Conservation (phyloP, 371 early-diverging fungal species). For the Phascolomyces articulosus region DNA sequence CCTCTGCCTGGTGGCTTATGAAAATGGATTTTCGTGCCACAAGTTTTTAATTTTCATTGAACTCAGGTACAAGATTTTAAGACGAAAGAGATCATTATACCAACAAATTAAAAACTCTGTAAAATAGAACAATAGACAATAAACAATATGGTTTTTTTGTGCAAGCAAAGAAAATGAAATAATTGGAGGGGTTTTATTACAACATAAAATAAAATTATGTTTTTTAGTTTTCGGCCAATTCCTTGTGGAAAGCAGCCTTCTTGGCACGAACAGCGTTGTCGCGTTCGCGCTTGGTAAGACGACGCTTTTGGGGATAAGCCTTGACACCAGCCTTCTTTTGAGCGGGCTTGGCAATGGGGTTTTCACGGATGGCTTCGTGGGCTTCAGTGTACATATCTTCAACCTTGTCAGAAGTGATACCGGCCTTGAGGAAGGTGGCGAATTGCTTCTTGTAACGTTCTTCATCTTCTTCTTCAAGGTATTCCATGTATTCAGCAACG, state of each 20-base stretch:
- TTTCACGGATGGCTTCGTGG: conserved; percentile 93
- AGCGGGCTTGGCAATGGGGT: conserved; percentile 76
- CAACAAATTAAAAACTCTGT: no score
- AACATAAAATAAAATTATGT: background rate
- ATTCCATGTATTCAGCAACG: conserved; percentile 98
- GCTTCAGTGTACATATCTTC: conserved; percentile 96
- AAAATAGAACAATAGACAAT: no score
- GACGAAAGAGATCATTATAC: no score
- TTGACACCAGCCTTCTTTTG: conserved; percentile 69
- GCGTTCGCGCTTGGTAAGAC: conserved; percentile 91
- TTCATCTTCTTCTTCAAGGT: conserved; percentile 98
- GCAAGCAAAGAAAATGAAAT: background rate
- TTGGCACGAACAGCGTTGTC: conserved; percentile 88
- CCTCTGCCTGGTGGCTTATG: no score
- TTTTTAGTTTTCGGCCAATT: conserved; percentile 17
- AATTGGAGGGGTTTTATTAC: background rate
- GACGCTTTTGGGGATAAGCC: conserved; percentile 58
- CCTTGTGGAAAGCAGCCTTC: conserved; percentile 78
- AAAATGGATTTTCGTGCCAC: no score
- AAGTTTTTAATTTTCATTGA: no score
- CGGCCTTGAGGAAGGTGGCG: conserved; percentile 92
- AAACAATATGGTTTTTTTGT: background rate
- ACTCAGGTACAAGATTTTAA: no score
- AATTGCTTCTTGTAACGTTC: conserved; percentile 99
- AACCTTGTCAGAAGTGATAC: conserved; percentile 90